phyloP scores from a whole-genome alignment of 257 asterid species.

The Solanum neorickii region DNA sequence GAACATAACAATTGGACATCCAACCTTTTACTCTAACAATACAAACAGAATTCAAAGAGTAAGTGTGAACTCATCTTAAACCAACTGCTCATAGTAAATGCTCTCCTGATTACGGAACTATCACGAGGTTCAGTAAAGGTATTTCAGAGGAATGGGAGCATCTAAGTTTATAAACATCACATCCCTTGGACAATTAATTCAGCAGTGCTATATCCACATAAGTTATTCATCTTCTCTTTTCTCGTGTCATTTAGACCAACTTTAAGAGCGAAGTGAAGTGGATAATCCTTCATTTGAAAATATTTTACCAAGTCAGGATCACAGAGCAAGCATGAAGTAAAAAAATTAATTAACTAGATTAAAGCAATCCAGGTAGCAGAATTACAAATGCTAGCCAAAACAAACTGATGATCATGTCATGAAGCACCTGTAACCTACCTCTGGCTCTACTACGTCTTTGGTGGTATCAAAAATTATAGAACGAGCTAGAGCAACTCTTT shows the following conservation, averaged over 20 bases:
- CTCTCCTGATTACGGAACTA: background rate
- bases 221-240: background rate
- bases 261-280: background rate
- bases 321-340: background rate
- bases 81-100: background rate
- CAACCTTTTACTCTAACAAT: background rate
- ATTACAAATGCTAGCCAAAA: background rate
- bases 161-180: background rate
- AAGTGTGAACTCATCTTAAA: background rate
- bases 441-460: constrained; percentile 78
- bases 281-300: background rate
- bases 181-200: background rate
- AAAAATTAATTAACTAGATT: background rate
- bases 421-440: constrained; percentile 39
- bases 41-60: background rate
- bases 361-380: background rate
- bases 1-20: background rate
- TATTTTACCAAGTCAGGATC: background rate
- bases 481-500: constrained; percentile 98
- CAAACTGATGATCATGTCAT: background rate
- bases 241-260: background rate
- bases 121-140: background rate
- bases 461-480: constrained; percentile 88
- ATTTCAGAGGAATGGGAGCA: background rate
- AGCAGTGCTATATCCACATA: background rate